phyloP scores from a whole-genome alignment of 2,329 filamentous ascomycete genomes.

The Xylaria sp. region DNA sequence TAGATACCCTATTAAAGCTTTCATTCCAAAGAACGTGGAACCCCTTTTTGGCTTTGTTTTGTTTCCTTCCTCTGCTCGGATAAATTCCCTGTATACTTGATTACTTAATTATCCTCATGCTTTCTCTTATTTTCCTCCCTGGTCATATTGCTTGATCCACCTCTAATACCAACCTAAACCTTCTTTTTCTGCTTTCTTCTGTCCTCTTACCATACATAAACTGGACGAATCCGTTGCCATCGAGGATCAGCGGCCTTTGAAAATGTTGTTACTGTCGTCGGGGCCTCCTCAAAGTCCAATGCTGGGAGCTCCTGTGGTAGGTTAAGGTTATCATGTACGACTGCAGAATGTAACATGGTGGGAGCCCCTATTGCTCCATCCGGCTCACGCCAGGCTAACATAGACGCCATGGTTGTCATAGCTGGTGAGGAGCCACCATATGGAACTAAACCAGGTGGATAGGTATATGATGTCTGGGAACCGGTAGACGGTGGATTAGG shows the following conservation, averaged over 20 bases:
- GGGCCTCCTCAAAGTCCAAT: slow-evolving; percentile 35
- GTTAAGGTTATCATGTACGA: slow-evolving; percentile 20
- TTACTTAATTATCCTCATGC: slow-evolving; percentile 14
- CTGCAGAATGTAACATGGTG: slow-evolving; percentile 35
- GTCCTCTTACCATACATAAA: slow-evolving; percentile 35
- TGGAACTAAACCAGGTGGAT: slow-evolving; percentile 45
- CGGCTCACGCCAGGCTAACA: slow-evolving; percentile 42
- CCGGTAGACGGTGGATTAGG: slow-evolving; percentile 27
- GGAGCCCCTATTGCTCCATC: slow-evolving; percentile 36
- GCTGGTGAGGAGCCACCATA: slow-evolving; percentile 42
- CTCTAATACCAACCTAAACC: not conserved
- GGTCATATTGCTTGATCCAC: slow-evolving; percentile 20
- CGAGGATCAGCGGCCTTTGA: slow-evolving; percentile 22
- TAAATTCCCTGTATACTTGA: slow-evolving; percentile 27
- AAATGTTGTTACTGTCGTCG: slow-evolving; percentile 26
- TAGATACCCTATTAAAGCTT: slow-evolving; percentile 34
- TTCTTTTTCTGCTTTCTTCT: not conserved
- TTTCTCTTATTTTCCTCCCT: slow-evolving; percentile 8
- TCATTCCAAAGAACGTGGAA: slow-evolving; percentile 37
- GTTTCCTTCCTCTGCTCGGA: not conserved
- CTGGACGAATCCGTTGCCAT: slow-evolving; percentile 38
- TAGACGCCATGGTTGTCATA: slow-evolving; percentile 43
- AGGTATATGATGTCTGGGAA: slow-evolving; percentile 42
- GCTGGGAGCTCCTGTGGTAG: slow-evolving; percentile 13
- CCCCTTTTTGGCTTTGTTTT: slow-evolving; percentile 9